These are phyloP conservation scores for Herpetospermum pedunculosum DNA, from an alignment of 306 rosid genomes.

Conservation along the genomic window DNA sequence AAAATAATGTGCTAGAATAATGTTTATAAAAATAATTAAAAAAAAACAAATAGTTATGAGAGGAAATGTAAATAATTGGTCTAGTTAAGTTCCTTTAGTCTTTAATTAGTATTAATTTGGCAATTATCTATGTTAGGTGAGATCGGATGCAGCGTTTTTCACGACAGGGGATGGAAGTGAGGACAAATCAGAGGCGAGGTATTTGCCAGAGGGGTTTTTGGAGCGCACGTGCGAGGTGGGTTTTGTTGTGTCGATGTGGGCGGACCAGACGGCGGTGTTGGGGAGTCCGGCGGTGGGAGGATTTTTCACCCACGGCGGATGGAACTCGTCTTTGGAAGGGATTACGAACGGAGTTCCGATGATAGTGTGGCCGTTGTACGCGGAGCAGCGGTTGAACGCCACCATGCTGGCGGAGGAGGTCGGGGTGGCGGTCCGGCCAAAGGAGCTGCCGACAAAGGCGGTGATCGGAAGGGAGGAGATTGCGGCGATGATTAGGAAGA, in stretches of 20 bases:
- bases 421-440: slow-evolving; percentile 18
- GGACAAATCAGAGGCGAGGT: neutral
- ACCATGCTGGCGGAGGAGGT: slow-evolving; percentile 29
- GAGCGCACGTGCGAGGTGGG: slow-evolving; percentile 20
- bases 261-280: slow-evolving; percentile 26
- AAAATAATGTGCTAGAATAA: too few relatives aligned
- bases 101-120: too few relatives aligned
- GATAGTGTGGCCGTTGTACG: slow-evolving; percentile 42
- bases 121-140: too few relatives aligned
- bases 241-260: slow-evolving; percentile 21
- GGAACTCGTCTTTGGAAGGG: slow-evolving; percentile 36
- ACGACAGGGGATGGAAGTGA: neutral
- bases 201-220: slow-evolving; percentile 35
- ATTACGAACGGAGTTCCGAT: slow-evolving; percentile 30
- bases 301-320: slow-evolving; percentile 31
- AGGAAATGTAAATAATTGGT: too few relatives aligned
- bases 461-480: slow-evolving; percentile 40
- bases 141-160: slow-evolving; percentile 15
- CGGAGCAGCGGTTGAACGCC: slow-evolving; percentile 44
- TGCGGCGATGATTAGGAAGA: slow-evolving; percentile 23
- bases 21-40: too few relatives aligned
- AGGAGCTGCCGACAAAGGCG: slow-evolving; percentile 18
- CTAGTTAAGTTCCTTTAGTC: too few relatives aligned
- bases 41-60: too few relatives aligned
- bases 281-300: slow-evolving; percentile 30